Evolutionary conservation across 2,329 filamentous ascomycete species (phyloP).

Genomic region (Xylaria sp.): DNA sequence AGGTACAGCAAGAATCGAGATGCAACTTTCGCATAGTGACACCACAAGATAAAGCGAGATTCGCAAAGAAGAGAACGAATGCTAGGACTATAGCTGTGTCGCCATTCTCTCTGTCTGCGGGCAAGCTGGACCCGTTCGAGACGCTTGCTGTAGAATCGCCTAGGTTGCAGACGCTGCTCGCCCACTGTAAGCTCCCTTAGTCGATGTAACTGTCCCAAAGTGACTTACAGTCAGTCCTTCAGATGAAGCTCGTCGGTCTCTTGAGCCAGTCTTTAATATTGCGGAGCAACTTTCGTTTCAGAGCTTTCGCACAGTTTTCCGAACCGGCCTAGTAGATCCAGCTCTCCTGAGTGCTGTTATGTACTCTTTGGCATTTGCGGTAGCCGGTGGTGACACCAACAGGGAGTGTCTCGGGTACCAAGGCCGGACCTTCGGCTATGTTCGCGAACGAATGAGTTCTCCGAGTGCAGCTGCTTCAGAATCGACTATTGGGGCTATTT

Average conservation of each 20-base stretch:
- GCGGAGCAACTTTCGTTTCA: slow-evolving; percentile 53
- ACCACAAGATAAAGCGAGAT: slow-evolving; percentile 24
- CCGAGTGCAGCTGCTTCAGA: slow-evolving; percentile 47
- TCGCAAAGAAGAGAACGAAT: background rate
- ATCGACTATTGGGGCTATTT: slow-evolving; percentile 56
- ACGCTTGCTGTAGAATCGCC: slow-evolving; percentile 41
- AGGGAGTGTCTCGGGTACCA: slow-evolving; percentile 53
- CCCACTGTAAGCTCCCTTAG: slow-evolving; percentile 38
- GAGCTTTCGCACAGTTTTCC: slow-evolving; percentile 53
- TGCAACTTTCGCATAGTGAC: slow-evolving; percentile 44
- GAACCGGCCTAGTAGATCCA: slow-evolving; percentile 49
- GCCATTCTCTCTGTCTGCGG: slow-evolving; percentile 18
- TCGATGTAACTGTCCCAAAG: background rate
- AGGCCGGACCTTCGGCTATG: slow-evolving; percentile 47
- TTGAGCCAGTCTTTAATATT: slow-evolving; percentile 54
- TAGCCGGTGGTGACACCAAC: slow-evolving; percentile 43
- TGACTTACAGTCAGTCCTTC: slow-evolving; percentile 36
- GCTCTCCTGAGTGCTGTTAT: slow-evolving; percentile 55
- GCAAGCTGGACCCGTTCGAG: slow-evolving; percentile 40
- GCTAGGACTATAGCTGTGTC: slow-evolving; percentile 1
- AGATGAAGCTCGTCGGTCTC: slow-evolving; percentile 40
- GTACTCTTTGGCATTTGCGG: slow-evolving; percentile 53
- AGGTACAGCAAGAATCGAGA: slow-evolving; percentile 42
- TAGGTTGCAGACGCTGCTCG: slow-evolving; percentile 39
- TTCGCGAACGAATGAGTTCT: slow-evolving; percentile 52